A percentile compares a stretch with the other conserved stretches of the same genome.
These are phyloP conservation scores for Candida qinlingensis DNA, from an alignment of 805 yeast species.

Conservation along the genomic window DNA sequence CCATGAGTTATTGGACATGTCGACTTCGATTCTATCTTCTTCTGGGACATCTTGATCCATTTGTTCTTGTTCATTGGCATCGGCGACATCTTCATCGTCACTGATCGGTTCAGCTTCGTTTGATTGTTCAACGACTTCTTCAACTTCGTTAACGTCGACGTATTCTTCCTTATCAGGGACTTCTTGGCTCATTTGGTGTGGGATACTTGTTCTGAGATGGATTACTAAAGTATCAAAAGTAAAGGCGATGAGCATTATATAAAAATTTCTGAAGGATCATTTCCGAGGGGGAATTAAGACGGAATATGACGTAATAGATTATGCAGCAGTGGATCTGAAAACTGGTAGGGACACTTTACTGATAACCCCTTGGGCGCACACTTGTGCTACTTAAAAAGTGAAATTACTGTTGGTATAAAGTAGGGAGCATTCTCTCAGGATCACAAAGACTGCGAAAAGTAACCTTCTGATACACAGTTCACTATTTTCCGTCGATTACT, in stretches of 20 bases:
- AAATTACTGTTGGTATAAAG: too few species aligned
- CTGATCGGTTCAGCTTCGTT: constrained; percentile 25
- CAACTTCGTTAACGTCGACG: constrained; percentile 40
- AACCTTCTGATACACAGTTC: neutral
- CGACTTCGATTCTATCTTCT: constrained; percentile 63
- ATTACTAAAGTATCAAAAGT: too few species aligned
- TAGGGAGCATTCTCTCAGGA: too few species aligned
- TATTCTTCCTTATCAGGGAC: constrained; percentile 28
- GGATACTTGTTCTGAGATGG: neutral
- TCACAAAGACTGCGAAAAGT: neutral
- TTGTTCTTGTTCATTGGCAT: constrained; percentile 34
- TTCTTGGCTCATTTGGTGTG: constrained; percentile 4
- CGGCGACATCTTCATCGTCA: constrained; percentile 26
- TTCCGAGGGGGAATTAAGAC: neutral
- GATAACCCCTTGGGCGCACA: too few species aligned
- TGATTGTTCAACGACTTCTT: constrained; percentile 30
- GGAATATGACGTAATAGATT: neutral
- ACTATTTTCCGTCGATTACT: too few species aligned
- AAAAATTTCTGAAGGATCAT: neutral
- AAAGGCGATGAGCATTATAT: neutral
- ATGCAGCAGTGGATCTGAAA: too few species aligned
- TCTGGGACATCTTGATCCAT: constrained; percentile 27
- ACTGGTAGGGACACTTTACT: too few species aligned
- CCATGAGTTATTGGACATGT: constrained; percentile 84
- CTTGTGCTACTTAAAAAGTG: too few species aligned